phyloP scores from a whole-genome alignment of 1,284 basidiomycete species.

The Neotropicomus parvogracilis region DNA sequence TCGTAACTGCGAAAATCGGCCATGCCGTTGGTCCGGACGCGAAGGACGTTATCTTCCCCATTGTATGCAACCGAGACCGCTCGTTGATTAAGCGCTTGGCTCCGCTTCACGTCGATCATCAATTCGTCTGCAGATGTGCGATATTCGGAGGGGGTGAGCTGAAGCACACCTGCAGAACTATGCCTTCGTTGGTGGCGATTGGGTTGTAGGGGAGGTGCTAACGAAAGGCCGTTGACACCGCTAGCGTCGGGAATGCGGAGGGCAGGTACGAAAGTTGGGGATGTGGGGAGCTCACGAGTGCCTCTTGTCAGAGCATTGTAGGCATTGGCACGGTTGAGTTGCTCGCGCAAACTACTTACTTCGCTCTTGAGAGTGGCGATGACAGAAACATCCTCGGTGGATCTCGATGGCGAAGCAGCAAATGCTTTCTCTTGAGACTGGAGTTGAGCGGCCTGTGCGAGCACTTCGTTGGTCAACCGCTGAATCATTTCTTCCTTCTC shows the following conservation, averaged over 20 bases:
- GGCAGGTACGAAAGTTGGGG: slow-evolving; percentile 76
- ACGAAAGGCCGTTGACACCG: slow-evolving; percentile 38
- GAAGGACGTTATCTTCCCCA: slow-evolving; percentile 68
- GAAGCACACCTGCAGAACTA: slow-evolving; percentile 80
- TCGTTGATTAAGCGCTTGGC: slow-evolving; percentile 74
- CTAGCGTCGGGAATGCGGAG: slow-evolving; percentile 57
- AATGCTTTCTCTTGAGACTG: slow-evolving; percentile 76
- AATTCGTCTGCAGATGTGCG: slow-evolving; percentile 77
- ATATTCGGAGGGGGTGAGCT: slow-evolving; percentile 55
- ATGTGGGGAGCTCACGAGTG: slow-evolving; percentile 69
- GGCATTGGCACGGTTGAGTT: slow-evolving; percentile 91
- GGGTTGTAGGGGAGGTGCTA: slow-evolving; percentile 27
- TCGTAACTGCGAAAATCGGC: slow-evolving; percentile 73
- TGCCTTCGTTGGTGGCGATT: slow-evolving; percentile 76
- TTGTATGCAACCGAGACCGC: slow-evolving; percentile 92
- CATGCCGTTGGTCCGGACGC: slow-evolving; percentile 71
- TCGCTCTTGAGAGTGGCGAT: slow-evolving; percentile 90
- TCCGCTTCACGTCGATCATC: slow-evolving; percentile 74
- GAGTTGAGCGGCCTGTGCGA: slow-evolving; percentile 70
- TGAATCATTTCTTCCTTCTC: slow-evolving; percentile 87
- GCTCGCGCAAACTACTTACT: slow-evolving; percentile 88
- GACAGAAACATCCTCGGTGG: slow-evolving; percentile 78
- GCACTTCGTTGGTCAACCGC: slow-evolving; percentile 76
- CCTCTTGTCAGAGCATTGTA: slow-evolving; percentile 79
- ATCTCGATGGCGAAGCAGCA: slow-evolving; percentile 57